Evolutionary conservation across 2,329 filamentous ascomycete genomes (phyloP).

Genomic region (Cladosporium sp.): DNA sequence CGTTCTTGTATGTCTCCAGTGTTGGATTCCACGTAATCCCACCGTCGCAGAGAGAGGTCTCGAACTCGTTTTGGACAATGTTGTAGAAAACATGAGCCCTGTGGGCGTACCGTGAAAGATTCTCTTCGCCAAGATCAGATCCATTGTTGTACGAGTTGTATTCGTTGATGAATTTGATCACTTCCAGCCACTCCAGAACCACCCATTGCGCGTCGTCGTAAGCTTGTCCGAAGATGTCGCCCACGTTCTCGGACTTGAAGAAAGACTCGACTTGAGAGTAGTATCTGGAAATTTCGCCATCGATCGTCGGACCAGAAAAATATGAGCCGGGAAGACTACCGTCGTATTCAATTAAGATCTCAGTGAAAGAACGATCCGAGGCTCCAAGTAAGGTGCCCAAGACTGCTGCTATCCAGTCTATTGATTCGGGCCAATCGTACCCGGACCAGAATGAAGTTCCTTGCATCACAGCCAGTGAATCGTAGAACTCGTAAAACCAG

Average conservation of each 20-base stretch:
- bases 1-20: constrained; percentile 83
- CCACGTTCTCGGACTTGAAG: constrained; percentile 23
- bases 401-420: constrained; percentile 28
- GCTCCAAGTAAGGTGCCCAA: constrained; percentile 23
- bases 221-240: constrained; percentile 27
- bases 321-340: constrained; percentile 13
- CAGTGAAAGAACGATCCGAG: constrained; percentile 18
- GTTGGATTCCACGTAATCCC: constrained; percentile 90
- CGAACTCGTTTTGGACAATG: constrained; percentile 72
- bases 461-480: constrained; percentile 24
- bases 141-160: constrained; percentile 18
- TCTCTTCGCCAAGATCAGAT: constrained; percentile 68
- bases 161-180: constrained; percentile 27
- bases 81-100: constrained; percentile 85
- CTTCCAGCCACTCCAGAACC: constrained; percentile 30
- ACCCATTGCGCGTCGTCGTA: constrained; percentile 32
- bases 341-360: constrained; percentile 14
- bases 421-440: constrained; percentile 23
- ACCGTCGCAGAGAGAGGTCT: constrained; percentile 70
- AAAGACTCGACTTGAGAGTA: constrained; percentile 24
- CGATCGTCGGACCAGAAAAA: constrained; percentile 13
- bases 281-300: constrained; percentile 23
- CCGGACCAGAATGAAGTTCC: constrained; percentile 25
- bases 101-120: constrained; percentile 71
- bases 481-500: constrained; percentile 25